Evolutionary conservation across 2,329 filamentous ascomycete species (phyloP), one percentile per base, ranked within the genome.

Genomic region (Aspergillus transmontanensis): DNA sequence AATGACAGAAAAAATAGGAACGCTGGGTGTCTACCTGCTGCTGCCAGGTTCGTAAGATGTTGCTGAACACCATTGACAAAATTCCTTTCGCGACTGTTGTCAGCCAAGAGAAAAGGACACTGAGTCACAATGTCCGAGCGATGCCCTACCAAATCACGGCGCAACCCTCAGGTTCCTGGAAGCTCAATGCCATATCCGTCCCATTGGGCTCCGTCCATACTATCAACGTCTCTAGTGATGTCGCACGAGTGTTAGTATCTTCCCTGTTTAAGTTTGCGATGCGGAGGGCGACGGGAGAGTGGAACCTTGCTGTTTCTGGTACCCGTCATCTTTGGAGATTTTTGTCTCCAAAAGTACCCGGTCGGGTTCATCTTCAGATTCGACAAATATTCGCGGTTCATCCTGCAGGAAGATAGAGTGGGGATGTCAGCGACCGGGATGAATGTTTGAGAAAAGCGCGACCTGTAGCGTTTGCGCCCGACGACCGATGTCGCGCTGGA

Each of bases 161-260:
- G 79, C 95, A 99, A 53, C 94, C 95, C 70, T 98, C 95, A 2
- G 94, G 90, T 81, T 99, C 95, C 78, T 99, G 95, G 74, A 99
- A 99, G 76, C 94, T 97, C 67, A 99, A 86, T 50, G 95, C 95
- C 95, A 99, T 98, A 76, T 99, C 95, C 61, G 94, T 89, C 63
- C 91, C 91, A 80, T 89, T 95, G 64, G 89, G 87, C 76, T 98
- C 95, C 45, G 94, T 97, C 95, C 95, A 99, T 65, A 99, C 94
- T 66, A 99, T 98, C 65, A 99, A 87, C 4, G 95, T 99, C 78
- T 98, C 94, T 96, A 78, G 60, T 68, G 56, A 64, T 65, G 59
- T 65, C 67, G 73, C 67, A 68, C 65, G 68, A 65, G 61, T 54
- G 62, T 76, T 65, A 70, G 69, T 63, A 55, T 64, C 28, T 23